Percentiles rank a stretch among this genome's conserved stretches.
Evolutionary conservation across 1,139 yeast species (phyloP).

Genomic region (Yamadazyma pseudoaaseri): DNA sequence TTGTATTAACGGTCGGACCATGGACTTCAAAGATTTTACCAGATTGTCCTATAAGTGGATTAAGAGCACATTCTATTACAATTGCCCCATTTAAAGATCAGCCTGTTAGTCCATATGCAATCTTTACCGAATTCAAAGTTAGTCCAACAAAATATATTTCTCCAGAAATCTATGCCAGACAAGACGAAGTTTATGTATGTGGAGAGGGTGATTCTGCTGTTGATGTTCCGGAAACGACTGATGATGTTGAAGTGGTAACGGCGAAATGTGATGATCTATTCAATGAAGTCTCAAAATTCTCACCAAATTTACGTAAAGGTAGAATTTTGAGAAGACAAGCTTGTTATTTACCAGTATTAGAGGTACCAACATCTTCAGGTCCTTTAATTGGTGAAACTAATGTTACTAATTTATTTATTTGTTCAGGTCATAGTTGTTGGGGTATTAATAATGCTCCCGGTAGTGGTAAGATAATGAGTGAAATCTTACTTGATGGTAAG

Average conservation of each 20-base stretch:
- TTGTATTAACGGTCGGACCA: constrained; percentile 89
- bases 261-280: constrained; percentile 88
- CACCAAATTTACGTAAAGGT: constrained; percentile 71
- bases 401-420: constrained; percentile 71
- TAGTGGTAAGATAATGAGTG: constrained; percentile 90
- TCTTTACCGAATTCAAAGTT: constrained; percentile 84
- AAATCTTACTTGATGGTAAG: constrained; percentile 81
- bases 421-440: constrained; percentile 98
- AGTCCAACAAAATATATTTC: constrained; percentile 66
- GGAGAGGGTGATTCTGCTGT: constrained; percentile 95
- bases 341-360: constrained; percentile 91
- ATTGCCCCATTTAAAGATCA: constrained; percentile 73
- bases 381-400: constrained; percentile 94
- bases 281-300: constrained; percentile 75
- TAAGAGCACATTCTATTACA: constrained; percentile 93
- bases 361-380: constrained; percentile 88
- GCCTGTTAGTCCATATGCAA: constrained; percentile 85
- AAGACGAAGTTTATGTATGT: constrained; percentile 94
- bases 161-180: constrained; percentile 94
- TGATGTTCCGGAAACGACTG: constrained; percentile 90
- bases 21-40: constrained; percentile 93
- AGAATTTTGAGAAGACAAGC: constrained; percentile 85
- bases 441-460: constrained; percentile 98
- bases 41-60: constrained; percentile 88
- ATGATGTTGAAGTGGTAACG: constrained; percentile 85